Conservation (phyloP, 257 asterid species). For the Apocynum venetum region DNA sequence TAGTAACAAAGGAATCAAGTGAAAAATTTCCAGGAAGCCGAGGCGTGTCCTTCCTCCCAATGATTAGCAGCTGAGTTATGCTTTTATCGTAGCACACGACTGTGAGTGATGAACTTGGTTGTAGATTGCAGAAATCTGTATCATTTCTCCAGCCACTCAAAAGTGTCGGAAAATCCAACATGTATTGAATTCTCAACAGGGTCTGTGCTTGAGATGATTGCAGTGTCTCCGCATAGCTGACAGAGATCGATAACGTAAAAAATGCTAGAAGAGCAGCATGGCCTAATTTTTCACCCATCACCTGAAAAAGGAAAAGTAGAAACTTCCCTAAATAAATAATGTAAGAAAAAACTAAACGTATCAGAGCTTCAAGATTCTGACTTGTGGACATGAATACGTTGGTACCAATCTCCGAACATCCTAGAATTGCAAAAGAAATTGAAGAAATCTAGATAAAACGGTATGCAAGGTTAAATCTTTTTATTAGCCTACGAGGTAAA, state of each 20-base stretch:
- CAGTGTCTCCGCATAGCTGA: slow-evolving; percentile 39
- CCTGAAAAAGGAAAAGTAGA: background rate
- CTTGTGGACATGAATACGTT: too few relatives aligned
- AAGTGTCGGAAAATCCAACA: slow-evolving; percentile 47
- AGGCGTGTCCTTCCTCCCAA: slow-evolving; percentile 36
- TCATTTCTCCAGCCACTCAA: slow-evolving; percentile 36
- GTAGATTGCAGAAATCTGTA: slow-evolving; percentile 62
- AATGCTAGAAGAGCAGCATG: slow-evolving; percentile 16
- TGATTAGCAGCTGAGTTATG: slow-evolving; percentile 80
- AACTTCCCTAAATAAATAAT: background rate
- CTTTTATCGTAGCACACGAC: slow-evolving; percentile 63
- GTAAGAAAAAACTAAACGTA: background rate
- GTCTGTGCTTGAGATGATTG: slow-evolving; percentile 48
- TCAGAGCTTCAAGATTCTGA: background rate
- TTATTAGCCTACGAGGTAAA: background rate
- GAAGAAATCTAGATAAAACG: background rate
- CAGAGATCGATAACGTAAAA: slow-evolving; percentile 30
- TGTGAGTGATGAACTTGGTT: slow-evolving; percentile 49
- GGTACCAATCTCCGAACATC: background rate
- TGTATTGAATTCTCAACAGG: slow-evolving; percentile 46
- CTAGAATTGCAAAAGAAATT: background rate
- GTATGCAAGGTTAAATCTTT: background rate
- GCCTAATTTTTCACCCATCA: slow-evolving; percentile 34
- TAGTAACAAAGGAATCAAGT: slow-evolving; percentile 48
- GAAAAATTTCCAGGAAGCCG: slow-evolving; percentile 63